These are phyloP conservation scores for Tricholoma terreum DNA, from an alignment of 768 basidiomycete species.

Conservation along the genomic window DNA sequence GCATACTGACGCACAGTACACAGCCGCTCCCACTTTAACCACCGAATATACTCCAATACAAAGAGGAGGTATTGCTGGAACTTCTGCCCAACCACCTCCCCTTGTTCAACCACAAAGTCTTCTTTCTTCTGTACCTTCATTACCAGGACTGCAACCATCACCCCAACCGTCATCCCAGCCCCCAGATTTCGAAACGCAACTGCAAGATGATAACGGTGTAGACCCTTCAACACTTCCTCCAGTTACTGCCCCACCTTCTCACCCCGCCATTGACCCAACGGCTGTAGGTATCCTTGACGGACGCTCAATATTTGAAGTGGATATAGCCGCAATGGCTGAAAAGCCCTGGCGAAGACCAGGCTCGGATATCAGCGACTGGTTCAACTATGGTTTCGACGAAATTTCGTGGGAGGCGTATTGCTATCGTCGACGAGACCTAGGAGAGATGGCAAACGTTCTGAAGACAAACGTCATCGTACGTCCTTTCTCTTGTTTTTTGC, in stretches of 20 bases:
- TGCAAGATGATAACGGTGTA: conserved; percentile 45
- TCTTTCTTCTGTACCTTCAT: conserved; percentile 11
- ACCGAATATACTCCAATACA: conserved; percentile 81
- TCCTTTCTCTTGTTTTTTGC: conserved; percentile 8
- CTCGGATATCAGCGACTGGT: conserved; percentile 94
- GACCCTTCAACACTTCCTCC: conserved; percentile 66
- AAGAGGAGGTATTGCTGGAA: conserved; percentile 44
- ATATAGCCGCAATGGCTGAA: conserved; percentile 67
- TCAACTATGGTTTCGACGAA: conserved; percentile 99
- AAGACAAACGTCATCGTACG: conserved; percentile 82
- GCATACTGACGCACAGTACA: not conserved
- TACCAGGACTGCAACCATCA: conserved; percentile 14
- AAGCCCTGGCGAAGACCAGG: conserved; percentile 93
- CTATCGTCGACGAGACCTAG: conserved; percentile 76
- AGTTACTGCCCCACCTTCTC: conserved; percentile 70
- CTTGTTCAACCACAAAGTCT: conserved; percentile 20
- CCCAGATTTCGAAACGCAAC: conserved; percentile 11
- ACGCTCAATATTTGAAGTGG: conserved; percentile 81
- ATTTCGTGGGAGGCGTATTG: conserved; percentile 93
- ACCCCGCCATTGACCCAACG: conserved; percentile 73
- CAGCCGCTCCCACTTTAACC: conserved; percentile 46
- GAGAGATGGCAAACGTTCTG: conserved; percentile 74
- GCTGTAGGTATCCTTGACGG: conserved; percentile 67
- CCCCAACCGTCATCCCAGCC: conserved; percentile 10
- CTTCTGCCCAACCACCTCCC: conserved; percentile 12